Base-by-base conservation (phyloP, 495 filamentous ascomycete genomes). In the Hypoxylon subgilvum region DNA sequence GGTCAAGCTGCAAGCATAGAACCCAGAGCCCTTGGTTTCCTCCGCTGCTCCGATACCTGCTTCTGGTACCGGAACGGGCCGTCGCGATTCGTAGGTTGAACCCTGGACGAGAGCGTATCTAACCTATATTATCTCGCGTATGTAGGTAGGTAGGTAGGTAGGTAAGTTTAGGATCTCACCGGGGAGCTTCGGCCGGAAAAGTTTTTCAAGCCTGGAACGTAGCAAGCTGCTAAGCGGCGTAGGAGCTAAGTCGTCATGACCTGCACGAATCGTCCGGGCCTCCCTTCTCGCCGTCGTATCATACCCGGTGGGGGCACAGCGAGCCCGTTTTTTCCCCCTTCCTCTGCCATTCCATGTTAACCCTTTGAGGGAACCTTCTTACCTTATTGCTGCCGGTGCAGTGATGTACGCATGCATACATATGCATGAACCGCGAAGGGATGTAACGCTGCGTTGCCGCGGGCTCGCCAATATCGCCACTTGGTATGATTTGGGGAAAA, bases 361-460 rank as follows among this genome's bases (percentile, higher is more conserved):
- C 34, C 45, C 46, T 18, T 63, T 23, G 44, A 19, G 30, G 35
- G 18, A 31, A 22, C 53, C 31, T 56, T 36, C 34, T 47, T 62
- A 56, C 47, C 43, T 59, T 50, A 31, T 44, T 27, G 35, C 14
- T 36, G 31, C 30, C 53, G 31, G 14, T 39, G 39, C 32, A 51
- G 44, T 36, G 39, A 58, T 54, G 53, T 59, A 44, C 54, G 36
- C 61, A 64, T 64, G 61, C 60, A 57, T 57, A 52, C 46, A 48
- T 57, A 63, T 63, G 60, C 61, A 58, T 63, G 53, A 63, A 63
- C 59, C 41, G 39, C 39, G 46, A 45, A 45, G 48, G 61, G 54
- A 64, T 64, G 61, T 30, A 51, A 64, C 61, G 21, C 52, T 58
- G 42, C 53, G 44, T n/a, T 63, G 53, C 60, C 60, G 53, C 54